These are phyloP conservation scores for Neofusicoccum sp. DNA, from an alignment of 2,329 filamentous ascomycete species.

Conservation along the genomic window DNA sequence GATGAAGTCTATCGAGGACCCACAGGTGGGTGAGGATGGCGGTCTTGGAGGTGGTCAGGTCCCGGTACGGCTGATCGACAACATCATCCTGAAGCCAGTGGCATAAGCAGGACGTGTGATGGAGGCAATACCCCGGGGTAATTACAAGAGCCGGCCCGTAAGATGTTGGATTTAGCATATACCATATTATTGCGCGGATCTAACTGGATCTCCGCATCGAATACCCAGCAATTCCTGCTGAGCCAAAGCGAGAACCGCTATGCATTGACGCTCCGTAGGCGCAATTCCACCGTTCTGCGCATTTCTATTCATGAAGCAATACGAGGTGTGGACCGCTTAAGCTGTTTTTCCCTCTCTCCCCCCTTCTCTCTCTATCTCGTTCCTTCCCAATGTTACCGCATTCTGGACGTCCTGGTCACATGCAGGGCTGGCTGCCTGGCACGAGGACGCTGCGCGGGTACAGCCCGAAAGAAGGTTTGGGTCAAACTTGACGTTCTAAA, in stretches of 20 bases:
- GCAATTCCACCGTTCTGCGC: no score
- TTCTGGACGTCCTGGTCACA: not conserved
- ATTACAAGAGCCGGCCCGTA: not conserved
- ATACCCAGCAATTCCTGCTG: no score
- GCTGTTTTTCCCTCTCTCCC: no score
- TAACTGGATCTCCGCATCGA: not conserved
- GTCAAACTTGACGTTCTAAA: not conserved
- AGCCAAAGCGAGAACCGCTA: no score
- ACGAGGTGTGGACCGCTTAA: no score
- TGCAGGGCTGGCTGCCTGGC: not conserved
- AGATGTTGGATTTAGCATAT: not conserved
- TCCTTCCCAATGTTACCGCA: no score
- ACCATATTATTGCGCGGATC: not conserved
- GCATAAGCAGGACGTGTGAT: not conserved
- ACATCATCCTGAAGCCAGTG: conserved; percentile 62
- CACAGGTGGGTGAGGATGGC: conserved; percentile 66
- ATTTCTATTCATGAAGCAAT: no score
- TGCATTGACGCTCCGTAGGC: no score
- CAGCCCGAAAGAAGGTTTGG: not conserved
- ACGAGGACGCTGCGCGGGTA: not conserved
- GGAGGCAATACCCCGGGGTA: not conserved
- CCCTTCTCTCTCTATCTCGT: not conserved
- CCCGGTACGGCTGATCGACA: conserved; percentile 86
- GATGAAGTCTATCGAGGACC: conserved; percentile 77
- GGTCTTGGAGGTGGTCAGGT: conserved; percentile 71